Evolutionary conservation across 805 yeast genomes (phyloP).

Genomic region (Yueomyces sinensis): DNA sequence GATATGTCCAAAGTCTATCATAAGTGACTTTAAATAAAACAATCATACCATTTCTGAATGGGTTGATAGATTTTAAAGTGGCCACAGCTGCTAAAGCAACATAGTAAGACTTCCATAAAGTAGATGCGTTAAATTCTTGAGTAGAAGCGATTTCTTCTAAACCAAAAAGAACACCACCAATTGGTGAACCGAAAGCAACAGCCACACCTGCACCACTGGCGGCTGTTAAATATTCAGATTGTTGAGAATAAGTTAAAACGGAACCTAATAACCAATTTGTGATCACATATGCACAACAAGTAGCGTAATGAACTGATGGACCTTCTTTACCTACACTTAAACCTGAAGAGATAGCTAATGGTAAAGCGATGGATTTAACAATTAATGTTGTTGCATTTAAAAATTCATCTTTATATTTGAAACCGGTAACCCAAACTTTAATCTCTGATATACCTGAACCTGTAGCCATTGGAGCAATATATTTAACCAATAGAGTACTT

Average conservation of each 20-base stretch:
- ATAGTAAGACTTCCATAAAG: conserved; percentile 85
- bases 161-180: conserved; percentile 90
- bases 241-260: conserved; percentile 21
- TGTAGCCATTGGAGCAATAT: conserved; percentile 79
- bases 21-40: conserved; percentile 88
- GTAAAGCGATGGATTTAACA: conserved; percentile 70
- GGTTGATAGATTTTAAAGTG: conserved; percentile 67
- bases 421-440: conserved; percentile 88
- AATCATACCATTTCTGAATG: conserved; percentile 88
- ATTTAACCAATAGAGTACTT: conserved; percentile 57
- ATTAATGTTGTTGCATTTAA: conserved; percentile 57
- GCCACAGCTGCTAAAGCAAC: conserved; percentile 83
- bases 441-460: conserved; percentile 97
- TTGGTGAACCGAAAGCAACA: conserved; percentile 94
- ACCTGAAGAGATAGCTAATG: conserved; percentile 87
- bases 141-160: conserved; percentile 75
- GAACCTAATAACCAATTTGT: conserved; percentile 37
- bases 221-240: conserved; percentile 49
- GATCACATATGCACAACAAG: conserved; percentile 81
- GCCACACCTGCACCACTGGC: conserved; percentile 98
- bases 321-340: conserved; percentile 95
- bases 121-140: conserved; percentile 53
- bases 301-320: conserved; percentile 95
- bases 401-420: conserved; percentile 57
- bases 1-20: conserved; percentile 73